Evolutionary conservation across 2,329 filamentous ascomycete species (phyloP), one percentile per base, ranked within the genome.

Genomic region (Talaromyces funiculosus): DNA sequence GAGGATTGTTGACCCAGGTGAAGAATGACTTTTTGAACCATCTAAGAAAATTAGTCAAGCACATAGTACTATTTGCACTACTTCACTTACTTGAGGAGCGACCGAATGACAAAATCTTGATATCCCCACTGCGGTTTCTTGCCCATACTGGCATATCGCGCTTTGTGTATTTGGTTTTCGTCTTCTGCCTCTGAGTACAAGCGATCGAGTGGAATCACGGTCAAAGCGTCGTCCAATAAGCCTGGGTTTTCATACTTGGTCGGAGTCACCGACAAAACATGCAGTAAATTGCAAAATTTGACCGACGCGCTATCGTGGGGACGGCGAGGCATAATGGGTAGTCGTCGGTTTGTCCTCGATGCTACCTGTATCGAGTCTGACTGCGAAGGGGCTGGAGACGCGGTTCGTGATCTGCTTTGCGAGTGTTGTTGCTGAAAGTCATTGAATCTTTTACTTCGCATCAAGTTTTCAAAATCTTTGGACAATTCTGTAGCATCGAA

Each of bases 11-110:
- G 69, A 97, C 91, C 88, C 92, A 99, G 62, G 89, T 87, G 77
- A 97, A 97, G 78, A 97, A 97, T 7, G 89, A 88, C 65, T 89
- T 84, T 79, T 94, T 96, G 80, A 97, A 99, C 94, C 94, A 97
- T 76, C 90, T 91, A 61, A 20, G 12, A 57, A 57, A 56, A 56
- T 64, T 62, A 45, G 54, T 22, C 20, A 47, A 20, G 47, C 47
- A 33, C 29, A 7, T 47, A 2, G 1, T 7, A 2, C 14, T 26
- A 16, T 10, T 22, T n/a, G 29, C 26, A 20, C 18, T 20, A 18
- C 14, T 54, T 51, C 58, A 54, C 86, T 68, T 80, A 92, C 89
- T 86, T 88, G 70, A 97, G 80, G 65, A 97, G 81, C 63, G 93
- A 90, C 66, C 90, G 85, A 70, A 97, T 89, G 59, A 97, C 91